Conservation (phyloP, 768 basidiomycete species). For the Melanogaster broomeanus region DNA sequence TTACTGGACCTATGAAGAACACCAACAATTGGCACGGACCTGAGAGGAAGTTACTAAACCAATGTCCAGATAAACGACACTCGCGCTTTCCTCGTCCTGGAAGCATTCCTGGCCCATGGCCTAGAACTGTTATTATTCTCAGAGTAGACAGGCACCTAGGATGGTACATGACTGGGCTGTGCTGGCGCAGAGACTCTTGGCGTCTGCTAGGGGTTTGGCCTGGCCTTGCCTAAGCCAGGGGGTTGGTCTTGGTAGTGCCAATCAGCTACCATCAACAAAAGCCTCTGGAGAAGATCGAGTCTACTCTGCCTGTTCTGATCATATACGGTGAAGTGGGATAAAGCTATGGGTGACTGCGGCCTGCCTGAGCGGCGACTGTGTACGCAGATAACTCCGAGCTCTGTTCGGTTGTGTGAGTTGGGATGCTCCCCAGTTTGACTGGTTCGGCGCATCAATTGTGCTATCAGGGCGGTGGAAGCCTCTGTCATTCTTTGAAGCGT, state of each 20-base stretch:
- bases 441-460: constrained; percentile 35
- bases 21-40: constrained; percentile 40
- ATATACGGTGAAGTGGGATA: constrained; percentile 17
- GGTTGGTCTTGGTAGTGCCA: constrained; percentile 14
- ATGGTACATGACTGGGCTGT: constrained; percentile 8
- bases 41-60: constrained; percentile 52
- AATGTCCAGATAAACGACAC: constrained; percentile 55
- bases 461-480: constrained; percentile 25
- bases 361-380: constrained; percentile 29
- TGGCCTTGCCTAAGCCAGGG: constrained; percentile 28
- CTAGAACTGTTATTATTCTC: constrained; percentile 40
- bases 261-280: constrained; percentile 21
- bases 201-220: constrained; percentile 17
- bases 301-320: constrained; percentile 19
- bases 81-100: constrained; percentile 51
- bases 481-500: constrained; percentile 32
- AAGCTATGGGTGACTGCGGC: constrained; percentile 22
- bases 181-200: neutral
- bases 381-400: constrained; percentile 30
- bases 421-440: constrained; percentile 37
- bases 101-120: constrained; percentile 54
- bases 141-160: constrained; percentile 20
- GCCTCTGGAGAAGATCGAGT: constrained; percentile 3
- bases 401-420: constrained; percentile 25
- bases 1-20: neutral